A percentile compares a stretch with the other conserved stretches of the same genome.
Conservation (phyloP, 768 basidiomycete genomes). For the Mrakia frigida region DNA sequence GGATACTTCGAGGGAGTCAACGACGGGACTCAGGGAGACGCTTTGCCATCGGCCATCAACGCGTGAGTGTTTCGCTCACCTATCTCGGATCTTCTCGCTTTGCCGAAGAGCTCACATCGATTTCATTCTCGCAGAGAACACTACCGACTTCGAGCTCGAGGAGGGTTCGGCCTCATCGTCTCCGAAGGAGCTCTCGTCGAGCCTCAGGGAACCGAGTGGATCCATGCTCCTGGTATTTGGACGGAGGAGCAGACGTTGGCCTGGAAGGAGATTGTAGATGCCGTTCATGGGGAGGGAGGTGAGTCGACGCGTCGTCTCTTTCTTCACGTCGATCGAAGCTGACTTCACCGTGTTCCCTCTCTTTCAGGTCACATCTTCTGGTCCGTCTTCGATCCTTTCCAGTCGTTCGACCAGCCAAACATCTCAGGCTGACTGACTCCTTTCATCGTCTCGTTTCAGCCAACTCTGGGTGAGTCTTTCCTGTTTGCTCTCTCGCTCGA, state of each 20-base stretch:
- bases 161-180: background rate
- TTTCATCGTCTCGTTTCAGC: background rate
- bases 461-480: background rate
- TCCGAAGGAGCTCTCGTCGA: background rate
- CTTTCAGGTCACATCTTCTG: too few species aligned
- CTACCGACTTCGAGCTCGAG: background rate
- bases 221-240: background rate
- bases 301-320: too few species aligned
- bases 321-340: too few species aligned
- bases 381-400: too few species aligned
- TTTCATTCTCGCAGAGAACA: background rate
- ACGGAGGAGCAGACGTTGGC: conserved; percentile 17
- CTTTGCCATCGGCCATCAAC: background rate
- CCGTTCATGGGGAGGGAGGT: conserved; percentile 12
- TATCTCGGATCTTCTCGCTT: background rate
- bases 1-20: background rate
- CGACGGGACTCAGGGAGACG: background rate
- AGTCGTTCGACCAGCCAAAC: too few species aligned
- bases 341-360: too few species aligned
- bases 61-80: background rate
- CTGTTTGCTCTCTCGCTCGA: too few species aligned
- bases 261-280: conserved; percentile 22
- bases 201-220: background rate
- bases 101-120: too few species aligned
- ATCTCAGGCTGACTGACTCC: too few species aligned